Evolutionary conservation across 2,329 filamentous ascomycete species (phyloP), one percentile per base, ranked within the genome.

Genomic region (Falciphora oryzae): DNA sequence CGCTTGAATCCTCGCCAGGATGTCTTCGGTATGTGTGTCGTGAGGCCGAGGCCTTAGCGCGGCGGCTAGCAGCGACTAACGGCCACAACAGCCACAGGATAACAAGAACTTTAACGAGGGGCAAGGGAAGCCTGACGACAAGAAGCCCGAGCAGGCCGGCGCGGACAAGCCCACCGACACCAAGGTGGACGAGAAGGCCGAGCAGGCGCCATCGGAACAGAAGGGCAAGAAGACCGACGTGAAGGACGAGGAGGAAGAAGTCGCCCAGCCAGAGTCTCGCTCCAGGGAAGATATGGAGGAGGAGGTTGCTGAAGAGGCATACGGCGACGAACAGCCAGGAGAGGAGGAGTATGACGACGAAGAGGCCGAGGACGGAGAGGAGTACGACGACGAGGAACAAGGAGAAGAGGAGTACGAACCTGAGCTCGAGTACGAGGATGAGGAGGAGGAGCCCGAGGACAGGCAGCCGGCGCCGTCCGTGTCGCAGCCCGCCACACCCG

Each of bases 401-500:
- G 66, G 66, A 25, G 66, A 66, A 22, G 62, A 68, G 27, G 64
- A 69, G 58, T 64, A 68, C 18, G 57, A 67, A 10, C 64, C 53
- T 7, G 28, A 35, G 63, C 59, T 32, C 25, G 65, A 62, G 63
- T 35, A 56, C 28, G 80, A 61, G 81, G 58, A 63, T 27, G 64
- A 59, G 29, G 61, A 63, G 18, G 60, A 38, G 57, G 32, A 50
- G 22, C 38, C 53, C 35, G 56, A 60, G 22, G 59, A 63, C 31
- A 29, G 61, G 22, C 35, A 57, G 18, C 68, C 69, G 16, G 71
- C 71, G 4, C 71, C 71, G 0, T 62, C 68, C 0, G 70, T 71
- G 1, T 73, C 72, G 3, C 71, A 73, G 65, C 73, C 73, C 0
- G 66, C 73, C 32, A 75, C 74, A 0, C 74, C 73, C 62, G 59